phyloP scores from a whole-genome alignment of 257 asterid species.

The Penstemon barbatus region DNA sequence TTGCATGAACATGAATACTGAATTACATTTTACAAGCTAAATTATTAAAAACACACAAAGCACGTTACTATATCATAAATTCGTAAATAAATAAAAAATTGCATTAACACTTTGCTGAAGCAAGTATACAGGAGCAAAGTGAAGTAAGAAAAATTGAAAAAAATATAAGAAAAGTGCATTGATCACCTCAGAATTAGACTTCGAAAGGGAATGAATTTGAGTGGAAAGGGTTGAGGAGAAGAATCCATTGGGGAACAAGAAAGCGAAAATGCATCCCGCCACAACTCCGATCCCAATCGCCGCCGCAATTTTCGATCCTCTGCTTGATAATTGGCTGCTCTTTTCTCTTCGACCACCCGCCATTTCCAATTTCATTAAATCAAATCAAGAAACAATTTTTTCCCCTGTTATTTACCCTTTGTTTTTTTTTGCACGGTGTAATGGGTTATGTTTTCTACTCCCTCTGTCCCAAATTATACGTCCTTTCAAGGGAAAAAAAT shows the following conservation, averaged over 20 bases:
- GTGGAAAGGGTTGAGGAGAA: slow-evolving; percentile 41
- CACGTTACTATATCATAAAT: too few relatives aligned
- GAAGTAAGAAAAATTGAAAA: not conserved
- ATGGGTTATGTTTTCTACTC: too few relatives aligned
- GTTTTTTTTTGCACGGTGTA: too few relatives aligned
- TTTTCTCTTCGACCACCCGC: slow-evolving; percentile 67
- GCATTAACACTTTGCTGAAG: too few relatives aligned
- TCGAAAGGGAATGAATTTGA: slow-evolving; percentile 31
- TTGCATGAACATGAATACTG: not conserved
- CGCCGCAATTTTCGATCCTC: slow-evolving; percentile 62
- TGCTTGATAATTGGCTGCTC: slow-evolving; percentile 35
- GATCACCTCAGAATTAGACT: slow-evolving; percentile 48
- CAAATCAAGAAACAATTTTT: too few relatives aligned
- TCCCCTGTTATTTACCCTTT: too few relatives aligned
- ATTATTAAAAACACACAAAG: too few relatives aligned
- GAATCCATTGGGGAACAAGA: slow-evolving; percentile 63
- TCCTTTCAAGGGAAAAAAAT: too few relatives aligned
- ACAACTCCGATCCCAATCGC: slow-evolving; percentile 63
- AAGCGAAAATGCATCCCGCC: slow-evolving; percentile 70
- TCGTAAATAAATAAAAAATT: too few relatives aligned
- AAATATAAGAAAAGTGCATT: not conserved
- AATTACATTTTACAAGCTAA: not conserved
- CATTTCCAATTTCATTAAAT: slow-evolving; percentile 35
- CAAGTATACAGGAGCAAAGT: not conserved
- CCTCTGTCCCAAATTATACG: too few relatives aligned